Evolutionary conservation across 2,329 filamentous ascomycete species (phyloP).

Genomic region (Tolypocladium pustulatum): DNA sequence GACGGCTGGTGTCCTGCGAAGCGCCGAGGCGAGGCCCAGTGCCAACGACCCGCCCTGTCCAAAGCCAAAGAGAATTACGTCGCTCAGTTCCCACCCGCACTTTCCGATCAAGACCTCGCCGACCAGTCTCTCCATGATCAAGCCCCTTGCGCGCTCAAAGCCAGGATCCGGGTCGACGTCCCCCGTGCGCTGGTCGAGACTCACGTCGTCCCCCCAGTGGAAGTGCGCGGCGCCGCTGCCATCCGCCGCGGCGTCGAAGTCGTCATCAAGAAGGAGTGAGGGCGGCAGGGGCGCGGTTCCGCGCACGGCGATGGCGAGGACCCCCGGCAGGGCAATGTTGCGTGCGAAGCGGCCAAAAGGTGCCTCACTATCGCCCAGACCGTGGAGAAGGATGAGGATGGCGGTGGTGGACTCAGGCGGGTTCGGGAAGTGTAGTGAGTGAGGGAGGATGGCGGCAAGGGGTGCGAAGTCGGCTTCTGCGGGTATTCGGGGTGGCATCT

Average conservation of each 20-base stretch:
- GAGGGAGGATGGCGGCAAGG: conserved; percentile 28
- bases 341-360: conserved; percentile 61
- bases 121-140: conserved; percentile 42
- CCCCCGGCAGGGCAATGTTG: conserved; percentile 64
- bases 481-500: conserved; percentile 39
- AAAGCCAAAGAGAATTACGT: conserved; percentile 56
- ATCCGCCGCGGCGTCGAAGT: conserved; percentile 13
- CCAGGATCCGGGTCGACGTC: conserved; percentile 52
- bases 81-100: conserved; percentile 48
- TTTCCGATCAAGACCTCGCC: conserved; percentile 36
- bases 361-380: conserved; percentile 64
- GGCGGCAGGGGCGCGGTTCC: conserved; percentile 61
- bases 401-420: conserved; percentile 56
- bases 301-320: conserved; percentile 63
- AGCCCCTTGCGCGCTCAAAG: conserved; percentile 35
- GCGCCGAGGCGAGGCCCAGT: conserved; percentile 40
- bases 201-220: conserved; percentile 61
- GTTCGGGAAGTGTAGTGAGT: conserved; percentile 37
- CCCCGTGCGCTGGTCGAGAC: conserved; percentile 37
- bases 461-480: conserved; percentile 37
- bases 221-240: conserved; percentile 24
- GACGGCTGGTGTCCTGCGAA: conserved; percentile 24
- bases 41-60: conserved; percentile 58
- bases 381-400: conserved; percentile 73
- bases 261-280: conserved; percentile 38